A percentile compares a stretch with the other conserved stretches of the same genome.
Conservation (phyloP, 2,329 filamentous ascomycete species). For the Nectriaceae sp. region DNA sequence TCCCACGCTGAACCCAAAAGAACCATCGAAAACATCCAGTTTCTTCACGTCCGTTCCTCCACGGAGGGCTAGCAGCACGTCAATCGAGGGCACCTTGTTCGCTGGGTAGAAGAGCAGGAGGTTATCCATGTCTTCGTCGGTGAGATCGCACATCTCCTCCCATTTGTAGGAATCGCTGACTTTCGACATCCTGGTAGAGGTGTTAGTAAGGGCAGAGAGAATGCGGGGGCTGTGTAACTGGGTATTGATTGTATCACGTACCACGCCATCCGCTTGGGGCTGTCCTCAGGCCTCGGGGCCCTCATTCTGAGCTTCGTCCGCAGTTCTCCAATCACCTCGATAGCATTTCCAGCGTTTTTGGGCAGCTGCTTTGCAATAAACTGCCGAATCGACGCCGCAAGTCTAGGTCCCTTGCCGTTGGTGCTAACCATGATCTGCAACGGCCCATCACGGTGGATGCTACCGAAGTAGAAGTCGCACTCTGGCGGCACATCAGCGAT, state of each 20-base stretch:
- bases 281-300: constrained; percentile 71
- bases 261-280: constrained; percentile 90
- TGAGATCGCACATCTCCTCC: constrained; percentile 81
- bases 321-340: constrained; percentile 79
- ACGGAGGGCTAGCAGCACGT: constrained; percentile 57
- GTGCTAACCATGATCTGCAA: constrained; percentile 99
- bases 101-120: constrained; percentile 74
- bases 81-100: constrained; percentile 57
- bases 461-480: constrained; percentile 99
- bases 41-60: constrained; percentile 44
- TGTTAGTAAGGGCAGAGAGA: constrained; percentile 4
- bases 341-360: constrained; percentile 78
- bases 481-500: constrained; percentile 96
- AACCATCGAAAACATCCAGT: constrained; percentile 60
- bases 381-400: constrained; percentile 83
- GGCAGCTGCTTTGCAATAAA: constrained; percentile 80
- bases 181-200: constrained; percentile 72
- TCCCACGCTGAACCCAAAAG: constrained; percentile 60
- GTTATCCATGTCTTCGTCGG: constrained; percentile 79
- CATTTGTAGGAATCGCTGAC: constrained; percentile 87
- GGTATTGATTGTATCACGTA: constrained; percentile 50
- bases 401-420: constrained; percentile 90
- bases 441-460: constrained; percentile 90
- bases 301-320: constrained; percentile 76
- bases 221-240: no score